These are phyloP conservation scores for Monosporascus sp. DNA, from an alignment of 2,329 filamentous ascomycete genomes.

Conservation along the genomic window DNA sequence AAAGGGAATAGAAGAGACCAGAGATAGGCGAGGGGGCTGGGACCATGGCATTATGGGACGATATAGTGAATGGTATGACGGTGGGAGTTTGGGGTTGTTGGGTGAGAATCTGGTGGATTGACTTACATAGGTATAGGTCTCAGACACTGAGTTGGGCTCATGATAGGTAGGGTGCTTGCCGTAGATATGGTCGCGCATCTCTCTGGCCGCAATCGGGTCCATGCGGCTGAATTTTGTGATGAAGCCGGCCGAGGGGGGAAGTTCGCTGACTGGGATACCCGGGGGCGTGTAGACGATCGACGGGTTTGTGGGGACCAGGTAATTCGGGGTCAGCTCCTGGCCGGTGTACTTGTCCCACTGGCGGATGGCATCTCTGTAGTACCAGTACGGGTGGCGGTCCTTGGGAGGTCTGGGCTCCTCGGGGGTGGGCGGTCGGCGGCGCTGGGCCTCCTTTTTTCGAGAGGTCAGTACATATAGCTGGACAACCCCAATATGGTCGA, in stretches of 20 bases:
- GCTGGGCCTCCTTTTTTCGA: neutral
- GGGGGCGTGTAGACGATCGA: constrained; percentile 19
- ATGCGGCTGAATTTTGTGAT: constrained; percentile 26
- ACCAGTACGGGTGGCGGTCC: constrained; percentile 2
- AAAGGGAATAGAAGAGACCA: too few species aligned
- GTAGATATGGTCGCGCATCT: constrained; percentile 15
- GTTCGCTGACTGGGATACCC: constrained; percentile 11
- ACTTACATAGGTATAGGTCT: constrained; percentile 15
- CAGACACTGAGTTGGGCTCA: neutral
- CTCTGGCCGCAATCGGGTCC: constrained; percentile 21
- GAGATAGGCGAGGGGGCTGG: neutral
- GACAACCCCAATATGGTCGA: neutral
- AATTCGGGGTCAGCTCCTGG: constrained; percentile 17
- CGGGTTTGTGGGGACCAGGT: constrained; percentile 17
- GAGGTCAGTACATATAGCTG: neutral
- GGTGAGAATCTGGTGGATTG: neutral
- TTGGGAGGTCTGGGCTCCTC: constrained; percentile 1
- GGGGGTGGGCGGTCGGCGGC: constrained; percentile 17
- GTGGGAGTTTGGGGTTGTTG: too few species aligned
- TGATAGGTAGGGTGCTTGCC: neutral
- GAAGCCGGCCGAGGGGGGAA: constrained; percentile 10
- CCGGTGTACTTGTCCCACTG: constrained; percentile 24
- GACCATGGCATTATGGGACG: too few species aligned
- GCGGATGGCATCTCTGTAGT: constrained; percentile 1
- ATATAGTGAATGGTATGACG: too few species aligned